These are phyloP conservation scores for Endothia cerciana DNA, from an alignment of 2,329 filamentous ascomycete genomes.

Conservation along the genomic window DNA sequence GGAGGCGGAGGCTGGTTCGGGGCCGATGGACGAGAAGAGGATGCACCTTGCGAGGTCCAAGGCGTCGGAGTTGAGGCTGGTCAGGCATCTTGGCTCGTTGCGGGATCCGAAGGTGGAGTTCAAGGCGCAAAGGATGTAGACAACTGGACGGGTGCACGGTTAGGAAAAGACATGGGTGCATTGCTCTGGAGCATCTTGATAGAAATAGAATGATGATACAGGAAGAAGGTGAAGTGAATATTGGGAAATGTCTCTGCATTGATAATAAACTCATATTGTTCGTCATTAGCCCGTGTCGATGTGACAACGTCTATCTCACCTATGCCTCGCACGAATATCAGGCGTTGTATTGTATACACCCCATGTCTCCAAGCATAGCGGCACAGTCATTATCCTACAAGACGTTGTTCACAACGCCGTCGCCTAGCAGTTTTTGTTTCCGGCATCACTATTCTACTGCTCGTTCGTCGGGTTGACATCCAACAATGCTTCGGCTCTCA, in stretches of 20 bases:
- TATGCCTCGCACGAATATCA: background rate
- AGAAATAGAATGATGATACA: slow-evolving; percentile 23
- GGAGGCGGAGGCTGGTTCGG: slow-evolving; percentile 45
- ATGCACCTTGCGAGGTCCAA: slow-evolving; percentile 73
- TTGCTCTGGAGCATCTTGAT: slow-evolving; percentile 13
- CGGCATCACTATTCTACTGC: background rate
- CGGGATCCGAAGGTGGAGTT: slow-evolving; percentile 68
- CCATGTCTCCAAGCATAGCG: background rate
- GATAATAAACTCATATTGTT: background rate
- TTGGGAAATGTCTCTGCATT: background rate
- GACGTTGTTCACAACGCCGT: background rate
- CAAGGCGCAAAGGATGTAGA: slow-evolving; percentile 56
- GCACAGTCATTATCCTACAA: slow-evolving; percentile 16
- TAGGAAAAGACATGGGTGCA: background rate
- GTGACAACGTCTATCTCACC: slow-evolving; percentile 1
- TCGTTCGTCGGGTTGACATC: background rate
- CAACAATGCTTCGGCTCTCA: background rate
- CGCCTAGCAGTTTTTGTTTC: background rate
- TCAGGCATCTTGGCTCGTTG: slow-evolving; percentile 73
- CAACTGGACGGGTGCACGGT: background rate
- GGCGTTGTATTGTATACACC: slow-evolving; percentile 2
- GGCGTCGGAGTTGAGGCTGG: slow-evolving; percentile 85
- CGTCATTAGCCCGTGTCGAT: slow-evolving; percentile 10
- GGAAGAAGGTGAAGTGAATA: slow-evolving; percentile 4
- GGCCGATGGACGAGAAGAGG: slow-evolving; percentile 52